Percentiles rank a stretch among this genome's conserved stretches.
Conservation (phyloP, 371 early-diverging fungal species). For the Rhizopus microsporus region DNA sequence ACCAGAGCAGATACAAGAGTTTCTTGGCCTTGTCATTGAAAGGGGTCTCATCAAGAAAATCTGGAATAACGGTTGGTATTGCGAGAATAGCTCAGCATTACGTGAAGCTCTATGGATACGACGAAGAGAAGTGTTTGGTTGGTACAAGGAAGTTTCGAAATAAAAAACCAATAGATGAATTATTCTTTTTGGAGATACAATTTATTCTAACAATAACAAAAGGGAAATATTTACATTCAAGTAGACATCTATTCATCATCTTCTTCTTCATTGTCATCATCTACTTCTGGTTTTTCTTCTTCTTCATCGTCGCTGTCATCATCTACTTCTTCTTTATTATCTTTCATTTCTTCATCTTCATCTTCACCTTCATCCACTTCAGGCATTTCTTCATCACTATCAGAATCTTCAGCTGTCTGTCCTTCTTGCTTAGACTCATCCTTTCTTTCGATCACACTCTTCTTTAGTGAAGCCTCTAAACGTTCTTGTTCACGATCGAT, state of each 20-base stretch:
- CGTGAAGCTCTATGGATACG: slow-evolving; percentile 12
- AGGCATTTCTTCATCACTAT: slow-evolving; percentile 43
- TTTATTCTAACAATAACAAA: no score
- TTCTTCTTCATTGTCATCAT: slow-evolving; percentile 56
- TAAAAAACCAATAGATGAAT: not conserved
- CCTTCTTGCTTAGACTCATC: slow-evolving; percentile 32
- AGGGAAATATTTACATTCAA: no score
- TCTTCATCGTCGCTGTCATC: slow-evolving; percentile 51
- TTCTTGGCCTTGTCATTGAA: slow-evolving; percentile 8
- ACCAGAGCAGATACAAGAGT: not conserved
- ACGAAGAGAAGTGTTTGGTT: slow-evolving; percentile 14
- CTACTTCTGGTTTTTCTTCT: slow-evolving; percentile 54
- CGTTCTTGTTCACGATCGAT: slow-evolving; percentile 60
- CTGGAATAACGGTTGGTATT: slow-evolving; percentile 6
- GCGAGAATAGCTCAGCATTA: slow-evolving; percentile 17
- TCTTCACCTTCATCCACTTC: slow-evolving; percentile 36
- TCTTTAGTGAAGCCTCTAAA: slow-evolving; percentile 65
- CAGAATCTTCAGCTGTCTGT: slow-evolving; percentile 42
- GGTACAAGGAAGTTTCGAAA: slow-evolving; percentile 11
- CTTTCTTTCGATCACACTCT: slow-evolving; percentile 34
- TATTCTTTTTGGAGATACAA: no score
- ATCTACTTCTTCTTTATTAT: slow-evolving; percentile 16
- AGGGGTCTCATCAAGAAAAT: slow-evolving; percentile 10
- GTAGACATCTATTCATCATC: slow-evolving; percentile 18
- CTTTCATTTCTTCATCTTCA: slow-evolving; percentile 39